Conservation (phyloP, 2,329 filamentous ascomycete genomes). For the Neospermospora avenae region DNA sequence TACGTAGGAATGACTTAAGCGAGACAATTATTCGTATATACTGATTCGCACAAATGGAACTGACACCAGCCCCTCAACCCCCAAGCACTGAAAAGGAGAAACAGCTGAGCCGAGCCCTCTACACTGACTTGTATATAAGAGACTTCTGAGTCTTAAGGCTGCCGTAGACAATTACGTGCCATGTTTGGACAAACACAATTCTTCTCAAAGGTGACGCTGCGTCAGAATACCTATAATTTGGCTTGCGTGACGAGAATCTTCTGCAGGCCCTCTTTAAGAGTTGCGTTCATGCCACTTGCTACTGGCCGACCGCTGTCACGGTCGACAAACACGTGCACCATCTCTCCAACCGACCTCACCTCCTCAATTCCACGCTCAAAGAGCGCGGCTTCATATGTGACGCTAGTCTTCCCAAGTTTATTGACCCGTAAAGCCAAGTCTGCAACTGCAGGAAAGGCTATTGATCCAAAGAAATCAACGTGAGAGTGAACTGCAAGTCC, state of each 20-base stretch:
- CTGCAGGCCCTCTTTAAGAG: slow-evolving; percentile 57
- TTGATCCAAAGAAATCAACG: slow-evolving; percentile 79
- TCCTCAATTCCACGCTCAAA: slow-evolving; percentile 71
- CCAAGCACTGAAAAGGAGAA: background rate
- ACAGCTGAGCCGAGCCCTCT: too few relatives aligned
- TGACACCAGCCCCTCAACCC: background rate
- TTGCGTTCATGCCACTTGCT: slow-evolving; percentile 58
- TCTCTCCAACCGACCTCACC: slow-evolving; percentile 81
- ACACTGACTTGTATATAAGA: too few relatives aligned
- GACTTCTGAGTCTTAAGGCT: too few relatives aligned
- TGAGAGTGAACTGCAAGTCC: slow-evolving; percentile 83
- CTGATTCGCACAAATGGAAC: background rate
- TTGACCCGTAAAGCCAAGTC: slow-evolving; percentile 80
- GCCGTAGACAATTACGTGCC: too few relatives aligned
- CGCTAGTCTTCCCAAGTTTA: slow-evolving; percentile 80
- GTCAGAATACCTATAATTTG: slow-evolving; percentile 24
- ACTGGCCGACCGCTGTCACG: slow-evolving; percentile 66
- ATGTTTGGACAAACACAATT: background rate
- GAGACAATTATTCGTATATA: background rate
- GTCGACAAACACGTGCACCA: slow-evolving; percentile 87
- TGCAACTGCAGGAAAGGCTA: slow-evolving; percentile 77
- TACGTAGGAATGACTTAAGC: background rate
- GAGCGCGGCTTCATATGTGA: slow-evolving; percentile 84
- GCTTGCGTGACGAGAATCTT: slow-evolving; percentile 44
- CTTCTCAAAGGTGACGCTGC: background rate